Conservation (phyloP, 441 rosid genomes). For the Gossypium aridum region DNA sequence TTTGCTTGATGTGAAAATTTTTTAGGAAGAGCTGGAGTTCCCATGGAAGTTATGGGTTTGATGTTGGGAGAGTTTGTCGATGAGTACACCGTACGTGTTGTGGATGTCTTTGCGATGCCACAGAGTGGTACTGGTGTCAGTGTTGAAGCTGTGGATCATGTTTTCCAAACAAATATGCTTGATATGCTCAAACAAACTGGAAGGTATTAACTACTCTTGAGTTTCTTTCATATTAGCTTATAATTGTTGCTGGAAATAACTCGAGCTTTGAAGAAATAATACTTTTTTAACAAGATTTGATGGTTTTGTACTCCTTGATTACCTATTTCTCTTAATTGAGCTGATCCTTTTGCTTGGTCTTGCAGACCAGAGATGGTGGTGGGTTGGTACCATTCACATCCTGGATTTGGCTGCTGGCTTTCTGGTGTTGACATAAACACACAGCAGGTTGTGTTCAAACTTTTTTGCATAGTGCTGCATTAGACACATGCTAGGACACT, state of each 20-base stretch:
- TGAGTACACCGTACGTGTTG: conserved; percentile 93
- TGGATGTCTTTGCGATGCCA: conserved; percentile 99
- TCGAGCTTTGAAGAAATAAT: background rate
- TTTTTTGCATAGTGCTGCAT: background rate
- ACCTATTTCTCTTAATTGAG: background rate
- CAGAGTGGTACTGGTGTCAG: conserved; percentile 99
- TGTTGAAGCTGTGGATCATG: conserved; percentile 99
- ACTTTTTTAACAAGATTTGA: background rate
- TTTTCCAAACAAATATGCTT: conserved; percentile 95
- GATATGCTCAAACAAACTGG: conserved; percentile 99
- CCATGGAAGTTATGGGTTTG: conserved; percentile 99
- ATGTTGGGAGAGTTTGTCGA: conserved; percentile 99
- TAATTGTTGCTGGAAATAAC: background rate
- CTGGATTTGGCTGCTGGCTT: conserved; percentile 99
- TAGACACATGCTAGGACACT: background rate
- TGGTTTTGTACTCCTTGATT: background rate
- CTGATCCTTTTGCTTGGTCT: conserved; percentile 14
- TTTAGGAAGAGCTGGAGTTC: conserved; percentile 97
- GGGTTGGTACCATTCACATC: conserved; percentile 99
- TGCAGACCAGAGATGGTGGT: conserved; percentile 99
- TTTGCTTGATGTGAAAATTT: conserved; percentile 5
- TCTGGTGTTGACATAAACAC: conserved; percentile 99
- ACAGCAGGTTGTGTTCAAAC: conserved; percentile 60
- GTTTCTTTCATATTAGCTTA: background rate
- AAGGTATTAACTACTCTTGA: conserved; percentile 37